Percentiles rank a stretch among this genome's conserved stretches.
These are phyloP conservation scores for Hordeum marinum DNA, from an alignment of 176 grass and related monocot species.

Conservation along the genomic window DNA sequence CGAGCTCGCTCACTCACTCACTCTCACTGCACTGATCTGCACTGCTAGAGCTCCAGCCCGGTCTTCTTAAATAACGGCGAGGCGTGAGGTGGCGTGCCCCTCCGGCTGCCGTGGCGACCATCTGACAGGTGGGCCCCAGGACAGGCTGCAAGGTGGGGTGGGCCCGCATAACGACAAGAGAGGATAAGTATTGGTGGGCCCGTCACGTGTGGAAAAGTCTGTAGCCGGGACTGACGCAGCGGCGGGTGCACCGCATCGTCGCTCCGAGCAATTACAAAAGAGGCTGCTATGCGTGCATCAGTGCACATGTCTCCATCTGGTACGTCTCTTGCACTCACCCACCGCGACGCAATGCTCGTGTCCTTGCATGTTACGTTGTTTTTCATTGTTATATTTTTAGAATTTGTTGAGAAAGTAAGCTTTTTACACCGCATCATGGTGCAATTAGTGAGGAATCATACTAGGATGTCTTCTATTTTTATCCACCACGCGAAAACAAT, in stretches of 20 bases:
- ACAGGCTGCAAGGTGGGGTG: background rate
- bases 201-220: background rate
- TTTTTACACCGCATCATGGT: too few species aligned
- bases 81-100: background rate
- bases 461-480: too few species aligned
- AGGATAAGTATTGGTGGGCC: background rate
- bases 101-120: background rate
- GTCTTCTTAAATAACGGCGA: constrained; percentile 31
- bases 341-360: too few species aligned
- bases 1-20: background rate
- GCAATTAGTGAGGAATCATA: too few species aligned
- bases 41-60: background rate
- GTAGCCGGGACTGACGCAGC: background rate
- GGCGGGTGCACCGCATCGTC: background rate
- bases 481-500: too few species aligned
- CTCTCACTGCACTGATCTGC: background rate
- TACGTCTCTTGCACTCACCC: background rate
- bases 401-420: too few species aligned
- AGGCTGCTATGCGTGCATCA: background rate
- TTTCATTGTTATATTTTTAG: too few species aligned
- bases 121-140: background rate
- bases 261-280: background rate
- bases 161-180: background rate
- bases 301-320: background rate
- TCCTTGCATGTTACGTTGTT: too few species aligned